phyloP scores from a whole-genome alignment of 164 flowering plant genomes.

The Litsea cubeba region DNA sequence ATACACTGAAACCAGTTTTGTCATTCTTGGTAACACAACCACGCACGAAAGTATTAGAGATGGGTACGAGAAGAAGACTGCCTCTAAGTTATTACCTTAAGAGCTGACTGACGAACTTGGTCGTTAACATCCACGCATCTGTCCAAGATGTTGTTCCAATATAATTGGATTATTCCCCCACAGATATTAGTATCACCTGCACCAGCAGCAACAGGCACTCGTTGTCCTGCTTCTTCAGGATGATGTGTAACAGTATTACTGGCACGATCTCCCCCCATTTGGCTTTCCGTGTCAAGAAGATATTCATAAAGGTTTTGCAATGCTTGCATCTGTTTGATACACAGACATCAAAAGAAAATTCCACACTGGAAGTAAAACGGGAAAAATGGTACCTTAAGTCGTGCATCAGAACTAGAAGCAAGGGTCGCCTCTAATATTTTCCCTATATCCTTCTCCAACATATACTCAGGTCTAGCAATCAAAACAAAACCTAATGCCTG shows the following conservation, averaged over 20 bases:
- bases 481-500: slow-evolving; percentile 88
- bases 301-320: slow-evolving; percentile 87
- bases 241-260: slow-evolving; percentile 22
- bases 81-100: slow-evolving; percentile 55
- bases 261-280: slow-evolving; percentile 58
- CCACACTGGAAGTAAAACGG: slow-evolving; percentile 1
- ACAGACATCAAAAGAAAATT: slow-evolving; percentile 9
- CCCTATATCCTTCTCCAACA: slow-evolving; percentile 81
- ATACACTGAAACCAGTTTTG: too few relatives aligned
- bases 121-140: slow-evolving; percentile 79
- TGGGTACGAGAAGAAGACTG: background rate
- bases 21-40: background rate
- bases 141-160: slow-evolving; percentile 73
- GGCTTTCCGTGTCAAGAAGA: slow-evolving; percentile 90
- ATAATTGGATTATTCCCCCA: slow-evolving; percentile 90
- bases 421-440: slow-evolving; percentile 70
- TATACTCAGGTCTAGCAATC: slow-evolving; percentile 83
- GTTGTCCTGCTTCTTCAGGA: slow-evolving; percentile 39
- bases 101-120: slow-evolving; percentile 74
- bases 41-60: background rate
- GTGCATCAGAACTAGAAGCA: slow-evolving; percentile 57
- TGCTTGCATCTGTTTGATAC: slow-evolving; percentile 68
- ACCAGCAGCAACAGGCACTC: slow-evolving; percentile 95
- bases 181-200: slow-evolving; percentile 97
- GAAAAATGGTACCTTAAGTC: slow-evolving; percentile 59